Conservation (phyloP, 768 basidiomycete genomes). For the Xerocomus brunneocitrinus region DNA sequence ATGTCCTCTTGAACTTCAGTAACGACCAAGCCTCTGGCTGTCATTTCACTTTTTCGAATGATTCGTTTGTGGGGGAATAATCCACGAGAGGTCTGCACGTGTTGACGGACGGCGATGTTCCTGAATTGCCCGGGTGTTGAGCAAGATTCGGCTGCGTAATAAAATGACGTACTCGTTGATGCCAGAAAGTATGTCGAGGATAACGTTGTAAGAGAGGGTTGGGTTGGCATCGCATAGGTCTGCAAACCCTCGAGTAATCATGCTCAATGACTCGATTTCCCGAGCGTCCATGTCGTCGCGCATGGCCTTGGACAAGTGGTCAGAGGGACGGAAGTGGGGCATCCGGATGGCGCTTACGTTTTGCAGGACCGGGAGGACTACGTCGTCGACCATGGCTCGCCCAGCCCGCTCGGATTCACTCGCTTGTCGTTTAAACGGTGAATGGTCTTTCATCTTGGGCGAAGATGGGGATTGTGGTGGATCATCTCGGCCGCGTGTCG, state of each 20-base stretch:
- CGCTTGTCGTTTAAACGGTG: conserved; percentile 43
- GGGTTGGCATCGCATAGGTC: conserved; percentile 83
- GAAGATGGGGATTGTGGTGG: conserved; percentile 40
- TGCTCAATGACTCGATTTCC: conserved; percentile 84
- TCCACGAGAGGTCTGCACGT: conserved; percentile 74
- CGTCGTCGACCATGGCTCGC: conserved; percentile 68
- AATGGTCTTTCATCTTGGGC: conserved; percentile 35
- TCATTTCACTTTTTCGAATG: conserved; percentile 81
- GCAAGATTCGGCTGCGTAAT: background rate
- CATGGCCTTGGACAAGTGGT: conserved; percentile 46
- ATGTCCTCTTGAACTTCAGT: conserved; percentile 79
- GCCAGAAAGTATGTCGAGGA: conserved; percentile 85
- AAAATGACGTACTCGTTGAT: conserved; percentile 76
- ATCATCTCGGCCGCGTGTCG: conserved; percentile 51
- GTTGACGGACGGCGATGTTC: conserved; percentile 71
- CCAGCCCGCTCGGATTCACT: conserved; percentile 67
- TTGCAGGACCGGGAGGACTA: conserved; percentile 75
- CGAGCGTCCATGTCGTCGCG: conserved; percentile 83
- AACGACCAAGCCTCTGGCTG: conserved; percentile 75
- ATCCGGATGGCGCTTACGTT: conserved; percentile 45
- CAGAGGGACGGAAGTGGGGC: background rate
- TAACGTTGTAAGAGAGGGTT: conserved; percentile 78
- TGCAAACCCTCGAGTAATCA: conserved; percentile 84
- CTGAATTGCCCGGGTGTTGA: conserved; percentile 37
- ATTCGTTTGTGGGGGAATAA: conserved; percentile 81